Percentiles rank a stretch among this genome's conserved stretches.
These are phyloP conservation scores for Sporothrix schenckii DNA, from an alignment of 2,329 filamentous ascomycete species.

Conservation along the genomic window DNA sequence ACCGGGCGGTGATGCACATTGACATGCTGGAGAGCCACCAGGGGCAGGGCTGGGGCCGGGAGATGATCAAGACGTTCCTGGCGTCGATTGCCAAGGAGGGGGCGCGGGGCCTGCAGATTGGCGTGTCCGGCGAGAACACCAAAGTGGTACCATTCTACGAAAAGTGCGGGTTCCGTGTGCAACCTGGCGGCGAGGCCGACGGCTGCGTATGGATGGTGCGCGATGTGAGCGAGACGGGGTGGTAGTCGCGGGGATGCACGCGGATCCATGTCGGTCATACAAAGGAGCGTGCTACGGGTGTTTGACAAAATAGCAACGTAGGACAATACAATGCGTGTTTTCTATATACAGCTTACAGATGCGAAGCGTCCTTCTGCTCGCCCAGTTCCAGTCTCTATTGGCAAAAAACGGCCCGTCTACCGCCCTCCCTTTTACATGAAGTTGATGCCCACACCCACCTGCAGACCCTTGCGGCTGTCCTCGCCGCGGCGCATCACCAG, in stretches of 20 bases:
- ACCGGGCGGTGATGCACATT: conserved; percentile 54
- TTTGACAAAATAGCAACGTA: neutral
- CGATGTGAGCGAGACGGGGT: conserved; percentile 40
- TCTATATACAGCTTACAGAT: conserved; percentile 19
- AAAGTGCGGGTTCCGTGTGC: conserved; percentile 50
- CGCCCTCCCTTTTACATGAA: conserved; percentile 68
- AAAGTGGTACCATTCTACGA: conserved; percentile 56
- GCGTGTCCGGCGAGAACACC: conserved; percentile 51
- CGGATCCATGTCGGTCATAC: too few relatives aligned
- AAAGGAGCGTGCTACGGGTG: neutral
- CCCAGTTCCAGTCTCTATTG: neutral
- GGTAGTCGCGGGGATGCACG: neutral
- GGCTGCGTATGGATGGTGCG: conserved; percentile 49
- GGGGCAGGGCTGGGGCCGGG: conserved; percentile 50
- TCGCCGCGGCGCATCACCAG: conserved; percentile 80
- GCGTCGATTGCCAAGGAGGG: conserved; percentile 42
- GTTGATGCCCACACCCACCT: conserved; percentile 94
- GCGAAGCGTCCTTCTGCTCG: neutral
- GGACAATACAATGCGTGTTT: neutral
- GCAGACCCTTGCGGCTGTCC: conserved; percentile 84
- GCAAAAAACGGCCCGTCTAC: neutral
- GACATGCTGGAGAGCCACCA: conserved; percentile 51
- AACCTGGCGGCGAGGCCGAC: conserved; percentile 44
- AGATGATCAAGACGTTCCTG: conserved; percentile 49
- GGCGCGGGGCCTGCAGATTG: conserved; percentile 48